These are phyloP conservation scores for Medicago arabica DNA, from an alignment of 306 rosid genomes.

Conservation along the genomic window DNA sequence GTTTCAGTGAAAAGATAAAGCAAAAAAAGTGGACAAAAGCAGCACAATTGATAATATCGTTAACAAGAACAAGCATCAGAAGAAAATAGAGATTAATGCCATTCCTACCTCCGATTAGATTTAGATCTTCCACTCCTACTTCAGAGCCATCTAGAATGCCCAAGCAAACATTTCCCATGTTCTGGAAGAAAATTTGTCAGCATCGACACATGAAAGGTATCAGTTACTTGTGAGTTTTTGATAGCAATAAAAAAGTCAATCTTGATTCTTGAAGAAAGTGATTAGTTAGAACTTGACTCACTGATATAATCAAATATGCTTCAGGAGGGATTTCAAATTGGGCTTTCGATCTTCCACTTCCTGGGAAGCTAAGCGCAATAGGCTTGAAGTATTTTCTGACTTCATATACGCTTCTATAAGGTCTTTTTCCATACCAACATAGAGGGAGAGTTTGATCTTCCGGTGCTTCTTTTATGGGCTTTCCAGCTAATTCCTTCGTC, in stretches of 20 bases:
- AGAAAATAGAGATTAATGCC: slow-evolving; percentile 14
- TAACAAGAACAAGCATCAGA: slow-evolving; percentile 11
- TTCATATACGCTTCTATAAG: slow-evolving; percentile 67
- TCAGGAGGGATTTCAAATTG: slow-evolving; percentile 81
- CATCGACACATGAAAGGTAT: slow-evolving; percentile 10
- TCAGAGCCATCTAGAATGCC: slow-evolving; percentile 87
- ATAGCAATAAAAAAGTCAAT: slow-evolving; percentile 15
- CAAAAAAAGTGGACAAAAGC: background rate
- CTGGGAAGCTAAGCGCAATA: slow-evolving; percentile 57
- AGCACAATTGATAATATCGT: background rate
- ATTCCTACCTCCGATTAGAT: slow-evolving; percentile 83
- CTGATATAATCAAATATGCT: slow-evolving; percentile 79
- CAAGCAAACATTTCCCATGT: slow-evolving; percentile 86
- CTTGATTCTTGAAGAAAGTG: slow-evolving; percentile 14
- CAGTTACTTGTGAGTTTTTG: slow-evolving; percentile 8
- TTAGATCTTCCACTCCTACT: slow-evolving; percentile 63
- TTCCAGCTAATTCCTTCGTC: slow-evolving; percentile 60
- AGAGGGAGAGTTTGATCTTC: slow-evolving; percentile 69
- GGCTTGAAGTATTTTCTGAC: slow-evolving; percentile 92
- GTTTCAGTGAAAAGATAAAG: slow-evolving; percentile 16
- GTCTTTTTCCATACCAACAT: slow-evolving; percentile 83
- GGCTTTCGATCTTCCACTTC: slow-evolving; percentile 53
- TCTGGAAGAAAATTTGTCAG: slow-evolving; percentile 49
- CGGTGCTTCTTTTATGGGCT: slow-evolving; percentile 61
- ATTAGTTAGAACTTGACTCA: slow-evolving; percentile 42